Evolutionary conservation across 2,329 filamentous ascomycete genomes (phyloP).

Genomic region (Hirsutella rhossiliensis): DNA sequence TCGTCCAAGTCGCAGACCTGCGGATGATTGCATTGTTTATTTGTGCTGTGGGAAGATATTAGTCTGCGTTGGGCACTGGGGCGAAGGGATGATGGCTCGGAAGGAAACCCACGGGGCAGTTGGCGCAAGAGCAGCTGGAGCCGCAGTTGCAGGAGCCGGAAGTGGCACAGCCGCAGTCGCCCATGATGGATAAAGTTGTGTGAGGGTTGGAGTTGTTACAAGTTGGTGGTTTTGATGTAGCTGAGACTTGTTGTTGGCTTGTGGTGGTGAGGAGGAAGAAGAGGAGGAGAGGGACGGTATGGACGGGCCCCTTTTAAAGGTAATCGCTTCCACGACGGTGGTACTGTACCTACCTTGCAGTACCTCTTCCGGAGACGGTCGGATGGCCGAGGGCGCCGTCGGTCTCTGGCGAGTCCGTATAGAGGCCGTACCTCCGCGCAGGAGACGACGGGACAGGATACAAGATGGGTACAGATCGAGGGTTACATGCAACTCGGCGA

Average conservation of each 20-base stretch:
- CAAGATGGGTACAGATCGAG: background rate
- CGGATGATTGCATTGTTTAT: background rate
- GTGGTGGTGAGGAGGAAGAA: background rate
- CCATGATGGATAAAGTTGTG: constrained; percentile 20
- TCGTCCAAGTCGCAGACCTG: background rate
- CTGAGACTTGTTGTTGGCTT: background rate
- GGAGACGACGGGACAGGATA: background rate
- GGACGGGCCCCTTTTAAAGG: no score
- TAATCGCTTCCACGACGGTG: no score
- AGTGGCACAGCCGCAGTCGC: constrained; percentile 28
- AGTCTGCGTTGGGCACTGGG: background rate
- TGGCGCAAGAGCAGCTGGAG: constrained; percentile 26
- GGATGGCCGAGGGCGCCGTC: background rate
- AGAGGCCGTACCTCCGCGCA: background rate
- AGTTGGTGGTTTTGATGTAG: background rate
- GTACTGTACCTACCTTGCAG: no score
- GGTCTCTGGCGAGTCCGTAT: background rate
- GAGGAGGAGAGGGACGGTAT: no score
- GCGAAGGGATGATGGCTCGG: no score
- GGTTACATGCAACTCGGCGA: background rate
- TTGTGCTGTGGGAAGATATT: background rate
- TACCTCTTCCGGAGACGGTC: no score
- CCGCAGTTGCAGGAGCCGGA: constrained; percentile 30
- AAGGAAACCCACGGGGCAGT: constrained; percentile 28
- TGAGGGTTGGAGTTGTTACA: background rate